phyloP scores from a whole-genome alignment of 257 asterid genomes.

The Solanum acaule region DNA sequence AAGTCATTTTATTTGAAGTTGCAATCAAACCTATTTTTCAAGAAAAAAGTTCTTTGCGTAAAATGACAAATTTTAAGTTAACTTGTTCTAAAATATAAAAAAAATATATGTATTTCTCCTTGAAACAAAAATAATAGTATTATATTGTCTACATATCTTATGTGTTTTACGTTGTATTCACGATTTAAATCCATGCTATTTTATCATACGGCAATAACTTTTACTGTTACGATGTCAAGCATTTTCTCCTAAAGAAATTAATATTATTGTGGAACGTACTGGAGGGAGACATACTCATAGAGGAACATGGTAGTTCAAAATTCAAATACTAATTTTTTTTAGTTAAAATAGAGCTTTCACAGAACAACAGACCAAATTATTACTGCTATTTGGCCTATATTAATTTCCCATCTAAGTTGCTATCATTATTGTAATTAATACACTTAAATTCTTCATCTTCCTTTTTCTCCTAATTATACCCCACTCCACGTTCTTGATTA shows the following conservation, averaged over 20 bases:
- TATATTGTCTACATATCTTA: background rate
- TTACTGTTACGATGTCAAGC: background rate
- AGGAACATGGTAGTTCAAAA: background rate
- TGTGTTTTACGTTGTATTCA: background rate
- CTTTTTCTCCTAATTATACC: conserved; percentile 6
- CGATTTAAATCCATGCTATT: too few species aligned
- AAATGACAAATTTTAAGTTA: background rate
- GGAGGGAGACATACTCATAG: background rate
- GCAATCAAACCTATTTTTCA: background rate
- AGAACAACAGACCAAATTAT: conserved; percentile 14
- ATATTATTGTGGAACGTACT: background rate
- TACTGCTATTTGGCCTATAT: background rate
- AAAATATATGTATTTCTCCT: background rate
- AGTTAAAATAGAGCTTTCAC: conserved; percentile 16
- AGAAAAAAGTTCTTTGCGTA: background rate
- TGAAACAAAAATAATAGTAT: background rate
- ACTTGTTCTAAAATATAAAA: background rate
- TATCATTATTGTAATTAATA: background rate
- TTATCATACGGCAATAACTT: background rate
- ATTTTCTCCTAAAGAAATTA: background rate
- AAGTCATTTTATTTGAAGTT: background rate
- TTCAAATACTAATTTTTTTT: background rate
- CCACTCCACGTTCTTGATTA: background rate
- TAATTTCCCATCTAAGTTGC: conserved; percentile 1
- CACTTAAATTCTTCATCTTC: background rate